Evolutionary conservation across 495 filamentous ascomycete species (phyloP).

Genomic region (Pyronema omphalodes): DNA sequence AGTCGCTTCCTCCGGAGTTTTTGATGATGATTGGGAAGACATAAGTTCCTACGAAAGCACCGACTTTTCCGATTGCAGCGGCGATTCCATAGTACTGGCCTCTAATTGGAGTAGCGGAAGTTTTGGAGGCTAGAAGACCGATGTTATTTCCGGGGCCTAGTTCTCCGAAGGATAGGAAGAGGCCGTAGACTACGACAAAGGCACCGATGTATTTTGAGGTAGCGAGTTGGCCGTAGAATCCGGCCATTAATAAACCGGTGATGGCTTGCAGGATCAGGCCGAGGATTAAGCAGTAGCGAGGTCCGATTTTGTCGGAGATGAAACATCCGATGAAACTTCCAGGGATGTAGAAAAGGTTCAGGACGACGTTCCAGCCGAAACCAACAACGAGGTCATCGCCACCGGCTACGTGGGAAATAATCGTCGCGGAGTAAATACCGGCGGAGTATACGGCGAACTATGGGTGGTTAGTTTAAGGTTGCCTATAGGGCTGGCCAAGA

Average conservation of each 20-base stretch:
- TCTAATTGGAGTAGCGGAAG: slow-evolving; percentile 64
- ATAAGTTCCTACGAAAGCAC: slow-evolving; percentile 77
- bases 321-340: slow-evolving; percentile 55
- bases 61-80: slow-evolving; percentile 69
- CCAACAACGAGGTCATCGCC: slow-evolving; percentile 39
- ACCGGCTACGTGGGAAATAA: slow-evolving; percentile 47
- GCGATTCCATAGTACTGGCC: slow-evolving; percentile 87
- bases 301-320: slow-evolving; percentile 56
- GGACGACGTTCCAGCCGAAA: slow-evolving; percentile 68
- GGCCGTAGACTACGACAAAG: slow-evolving; percentile 36
- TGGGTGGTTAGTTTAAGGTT: neutral
- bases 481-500: neutral
- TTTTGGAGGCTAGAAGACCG: slow-evolving; percentile 71
- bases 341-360: slow-evolving; percentile 73
- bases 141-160: slow-evolving; percentile 84
- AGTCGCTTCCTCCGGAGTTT: slow-evolving; percentile 38
- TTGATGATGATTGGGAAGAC: slow-evolving; percentile 55
- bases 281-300: slow-evolving; percentile 45
- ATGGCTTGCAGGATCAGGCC: slow-evolving; percentile 51
- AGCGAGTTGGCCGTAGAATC: slow-evolving; percentile 45
- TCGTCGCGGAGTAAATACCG: slow-evolving; percentile 55
- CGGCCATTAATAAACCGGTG: slow-evolving; percentile 76
- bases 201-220: slow-evolving; percentile 45
- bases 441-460: slow-evolving; percentile 62
- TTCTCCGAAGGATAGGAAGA: slow-evolving; percentile 73